Evolutionary conservation across 2,329 filamentous ascomycete species (phyloP).

Genomic region (Parastagonospora nodorum): DNA sequence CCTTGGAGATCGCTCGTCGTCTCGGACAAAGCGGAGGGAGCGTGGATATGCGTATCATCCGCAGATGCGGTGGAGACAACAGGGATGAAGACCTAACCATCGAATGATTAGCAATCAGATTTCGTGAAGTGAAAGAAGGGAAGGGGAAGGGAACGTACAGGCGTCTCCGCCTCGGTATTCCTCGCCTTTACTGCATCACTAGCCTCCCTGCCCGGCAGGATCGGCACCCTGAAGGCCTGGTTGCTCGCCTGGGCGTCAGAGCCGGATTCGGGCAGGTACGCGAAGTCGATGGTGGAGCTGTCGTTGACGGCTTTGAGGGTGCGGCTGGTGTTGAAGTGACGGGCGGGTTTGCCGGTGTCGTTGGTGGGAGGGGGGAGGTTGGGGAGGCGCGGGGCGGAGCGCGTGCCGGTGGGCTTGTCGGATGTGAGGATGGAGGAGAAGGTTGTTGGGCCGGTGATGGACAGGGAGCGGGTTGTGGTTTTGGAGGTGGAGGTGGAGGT

Average conservation of each 20-base stretch:
- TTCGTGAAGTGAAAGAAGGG: neutral
- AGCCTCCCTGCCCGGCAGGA: constrained; percentile 46
- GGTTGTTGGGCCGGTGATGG: constrained; percentile 65
- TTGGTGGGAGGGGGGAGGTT: constrained; percentile 45
- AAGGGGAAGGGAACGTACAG: constrained; percentile 14
- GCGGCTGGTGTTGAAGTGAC: constrained; percentile 67
- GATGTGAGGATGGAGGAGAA: constrained; percentile 57
- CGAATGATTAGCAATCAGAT: constrained; percentile 3
- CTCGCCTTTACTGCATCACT: constrained; percentile 20
- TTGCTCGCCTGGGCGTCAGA: constrained; percentile 46
- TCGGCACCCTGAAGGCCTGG: constrained; percentile 54
- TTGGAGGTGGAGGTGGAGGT: too few relatives aligned
- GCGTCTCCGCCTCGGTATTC: constrained; percentile 29
- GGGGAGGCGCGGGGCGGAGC: constrained; percentile 55
- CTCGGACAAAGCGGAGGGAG: constrained; percentile 63
- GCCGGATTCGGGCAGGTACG: constrained; percentile 61
- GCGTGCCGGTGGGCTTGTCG: constrained; percentile 54
- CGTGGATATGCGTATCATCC: constrained; percentile 53
- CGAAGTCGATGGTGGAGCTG: constrained; percentile 66
- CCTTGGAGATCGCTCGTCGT: constrained; percentile 63
- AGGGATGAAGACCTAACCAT: constrained; percentile 57
- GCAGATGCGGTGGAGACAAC: constrained; percentile 61
- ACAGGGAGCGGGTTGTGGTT: constrained; percentile 55
- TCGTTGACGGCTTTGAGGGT: constrained; percentile 62
- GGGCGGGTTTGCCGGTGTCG: constrained; percentile 42